Evolutionary conservation across 2,329 filamentous ascomycete species (phyloP), one percentile per base, ranked within the genome.

Genomic region (Sordariomycetes sp.): DNA sequence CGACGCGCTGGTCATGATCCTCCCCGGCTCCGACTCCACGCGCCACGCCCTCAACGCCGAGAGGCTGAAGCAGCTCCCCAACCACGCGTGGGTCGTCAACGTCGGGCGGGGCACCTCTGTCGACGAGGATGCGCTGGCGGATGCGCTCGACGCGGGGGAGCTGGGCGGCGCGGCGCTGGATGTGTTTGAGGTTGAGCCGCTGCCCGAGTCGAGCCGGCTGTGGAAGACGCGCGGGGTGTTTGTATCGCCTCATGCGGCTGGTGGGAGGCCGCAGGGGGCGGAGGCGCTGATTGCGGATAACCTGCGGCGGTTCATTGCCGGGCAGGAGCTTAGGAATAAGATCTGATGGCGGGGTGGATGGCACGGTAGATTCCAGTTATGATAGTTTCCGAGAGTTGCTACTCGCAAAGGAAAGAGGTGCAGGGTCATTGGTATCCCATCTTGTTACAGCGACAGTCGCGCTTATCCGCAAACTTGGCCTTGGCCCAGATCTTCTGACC

Each of bases 31-130:
- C 39, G 77, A 76, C 10, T 70, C 73, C n/a, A 85, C 81, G 28
- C 70, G 69, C 39, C 69, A 84, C 62, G 80, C 72, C 1, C 72
- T 85, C 59, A 79, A 78, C 62, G 73, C 71, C 32, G 77, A 81
- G 66, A 67, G 79, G 8, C 65, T 85, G 52, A 70, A 68, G 61
- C 64, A 76, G 52, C 68, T 85, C 60, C 81, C 81, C 42, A 75
- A 74, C 61, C 81, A 85, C 66, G 76, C 76, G 24, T 79, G 77
- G 77, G 66, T 92, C 8, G 75, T 94, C 56, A 94, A 94, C 60
- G 87, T 92, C 0, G 88, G 88, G 1, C 75, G 89, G 34, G 89
- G 89, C 2, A 88, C 88, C 0, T 87, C 91, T 55, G 86, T 91
- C 61, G 88, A 92, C 59, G 89, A 94, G 67, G 76, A 76, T 1